Percentiles rank a stretch among this genome's conserved stretches.
phyloP scores from a whole-genome alignment of 345 rosid species.

The Moricandia moricandioides region DNA sequence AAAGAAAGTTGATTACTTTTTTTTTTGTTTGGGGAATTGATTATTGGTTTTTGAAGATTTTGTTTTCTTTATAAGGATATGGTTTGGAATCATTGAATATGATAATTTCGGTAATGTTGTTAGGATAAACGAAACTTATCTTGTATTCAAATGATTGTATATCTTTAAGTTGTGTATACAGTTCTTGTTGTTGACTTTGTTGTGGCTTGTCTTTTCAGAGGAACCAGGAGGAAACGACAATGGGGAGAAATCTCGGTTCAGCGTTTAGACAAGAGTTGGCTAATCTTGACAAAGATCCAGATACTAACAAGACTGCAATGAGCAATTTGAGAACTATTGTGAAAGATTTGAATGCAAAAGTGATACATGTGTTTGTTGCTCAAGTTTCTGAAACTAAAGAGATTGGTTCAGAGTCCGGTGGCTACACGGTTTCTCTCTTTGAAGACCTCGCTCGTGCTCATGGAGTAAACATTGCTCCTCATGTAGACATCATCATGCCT shows the following conservation, averaged over 20 bases:
- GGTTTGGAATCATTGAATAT: not conserved
- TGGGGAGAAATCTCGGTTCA: constrained; percentile 77
- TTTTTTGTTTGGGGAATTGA: not conserved
- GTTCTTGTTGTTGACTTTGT: constrained; percentile 6
- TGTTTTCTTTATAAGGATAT: constrained; percentile 18
- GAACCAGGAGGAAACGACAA: constrained; percentile 34
- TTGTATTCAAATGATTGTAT: not conserved
- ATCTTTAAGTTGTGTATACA: not conserved
- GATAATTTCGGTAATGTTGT: not conserved
- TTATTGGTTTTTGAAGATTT: constrained; percentile 7
- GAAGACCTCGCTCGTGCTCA: constrained; percentile 97
- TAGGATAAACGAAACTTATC: not conserved
- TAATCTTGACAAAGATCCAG: constrained; percentile 85
- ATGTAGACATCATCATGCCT: constrained; percentile 77
- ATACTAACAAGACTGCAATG: constrained; percentile 76
- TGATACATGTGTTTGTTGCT: constrained; percentile 78
- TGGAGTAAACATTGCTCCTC: constrained; percentile 82
- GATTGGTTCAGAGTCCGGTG: constrained; percentile 75
- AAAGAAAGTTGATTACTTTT: not conserved
- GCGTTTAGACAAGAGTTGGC: constrained; percentile 63
- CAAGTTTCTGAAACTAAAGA: constrained; percentile 91
- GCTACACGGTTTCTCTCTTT: constrained; percentile 84
- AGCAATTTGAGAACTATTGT: constrained; percentile 75
- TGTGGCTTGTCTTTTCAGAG: constrained; percentile 10
- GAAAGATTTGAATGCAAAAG: constrained; percentile 75